Evolutionary conservation across 306 rosid species (phyloP).

Genomic region (Corylus avellana): DNA sequence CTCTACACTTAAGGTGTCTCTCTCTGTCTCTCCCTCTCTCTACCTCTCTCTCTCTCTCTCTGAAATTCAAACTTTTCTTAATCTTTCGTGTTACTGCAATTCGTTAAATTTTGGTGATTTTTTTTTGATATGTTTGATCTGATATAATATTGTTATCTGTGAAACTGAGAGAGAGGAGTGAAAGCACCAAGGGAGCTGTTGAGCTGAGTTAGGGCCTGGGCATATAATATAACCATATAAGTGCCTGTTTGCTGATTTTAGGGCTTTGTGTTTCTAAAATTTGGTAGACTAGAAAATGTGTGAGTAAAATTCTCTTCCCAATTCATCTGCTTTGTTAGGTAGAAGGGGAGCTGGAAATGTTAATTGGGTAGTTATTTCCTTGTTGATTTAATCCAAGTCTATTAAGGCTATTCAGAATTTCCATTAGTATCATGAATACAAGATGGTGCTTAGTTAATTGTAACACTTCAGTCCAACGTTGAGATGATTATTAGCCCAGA

Average conservation of each 20-base stretch:
- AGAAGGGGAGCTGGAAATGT: background rate
- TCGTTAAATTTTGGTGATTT: background rate
- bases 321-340: background rate
- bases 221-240: no score
- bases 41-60: background rate
- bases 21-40: background rate
- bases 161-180: background rate
- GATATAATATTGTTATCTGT: background rate
- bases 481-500: no score
- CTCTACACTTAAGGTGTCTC: conserved; percentile 5
- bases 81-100: background rate
- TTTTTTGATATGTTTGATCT: background rate
- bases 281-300: background rate
- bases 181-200: background rate
- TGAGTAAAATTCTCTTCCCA: background rate
- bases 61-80: background rate
- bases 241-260: background rate
- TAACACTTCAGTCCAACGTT: no score
- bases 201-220: background rate
- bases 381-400: background rate
- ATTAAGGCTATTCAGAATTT: background rate
- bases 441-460: background rate
- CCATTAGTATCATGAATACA: background rate
- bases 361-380: background rate
- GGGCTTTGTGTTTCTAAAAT: background rate